Percentiles rank a stretch among this genome's conserved stretches.
phyloP scores from a whole-genome alignment of 768 basidiomycete species.

The Panus rudis region DNA sequence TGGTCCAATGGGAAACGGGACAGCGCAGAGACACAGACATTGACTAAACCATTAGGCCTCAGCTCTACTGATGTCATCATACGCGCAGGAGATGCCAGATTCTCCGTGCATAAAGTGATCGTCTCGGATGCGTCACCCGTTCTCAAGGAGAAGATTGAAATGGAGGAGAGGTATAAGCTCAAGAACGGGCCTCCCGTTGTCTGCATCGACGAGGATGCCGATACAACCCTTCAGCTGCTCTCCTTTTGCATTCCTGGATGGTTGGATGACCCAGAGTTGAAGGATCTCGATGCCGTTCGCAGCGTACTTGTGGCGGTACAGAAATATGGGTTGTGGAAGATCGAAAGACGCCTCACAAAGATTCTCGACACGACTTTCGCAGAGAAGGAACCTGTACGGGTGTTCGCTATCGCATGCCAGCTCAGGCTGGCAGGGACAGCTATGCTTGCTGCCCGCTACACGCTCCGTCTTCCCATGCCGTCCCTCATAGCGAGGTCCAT shows the following conservation, averaged over 20 bases:
- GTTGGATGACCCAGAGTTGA: background rate
- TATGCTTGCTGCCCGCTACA: conserved; percentile 1
- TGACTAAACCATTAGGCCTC: no score
- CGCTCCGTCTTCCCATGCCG: background rate
- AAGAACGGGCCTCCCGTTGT: conserved; percentile 3
- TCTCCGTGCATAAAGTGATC: no score
- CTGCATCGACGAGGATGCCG: conserved; percentile 11
- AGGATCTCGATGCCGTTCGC: background rate
- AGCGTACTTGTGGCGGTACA: conserved; percentile 9
- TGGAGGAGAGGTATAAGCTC: no score
- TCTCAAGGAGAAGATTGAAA: no score
- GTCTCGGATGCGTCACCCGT: no score
- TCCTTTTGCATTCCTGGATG: conserved; percentile 12
- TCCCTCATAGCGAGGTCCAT: no score
- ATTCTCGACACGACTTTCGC: background rate
- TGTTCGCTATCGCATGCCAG: conserved; percentile 1
- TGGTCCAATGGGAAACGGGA: no score
- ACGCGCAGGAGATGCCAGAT: no score
- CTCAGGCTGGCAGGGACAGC: background rate
- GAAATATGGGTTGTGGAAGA: conserved; percentile 24
- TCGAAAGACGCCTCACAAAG: no score
- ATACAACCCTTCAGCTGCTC: conserved; percentile 7
- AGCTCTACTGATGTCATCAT: no score
- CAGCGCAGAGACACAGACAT: no score
- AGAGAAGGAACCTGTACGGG: conserved; percentile 1